phyloP scores from a whole-genome alignment of 1,284 basidiomycete genomes.

The Schizophyllum amplum region DNA sequence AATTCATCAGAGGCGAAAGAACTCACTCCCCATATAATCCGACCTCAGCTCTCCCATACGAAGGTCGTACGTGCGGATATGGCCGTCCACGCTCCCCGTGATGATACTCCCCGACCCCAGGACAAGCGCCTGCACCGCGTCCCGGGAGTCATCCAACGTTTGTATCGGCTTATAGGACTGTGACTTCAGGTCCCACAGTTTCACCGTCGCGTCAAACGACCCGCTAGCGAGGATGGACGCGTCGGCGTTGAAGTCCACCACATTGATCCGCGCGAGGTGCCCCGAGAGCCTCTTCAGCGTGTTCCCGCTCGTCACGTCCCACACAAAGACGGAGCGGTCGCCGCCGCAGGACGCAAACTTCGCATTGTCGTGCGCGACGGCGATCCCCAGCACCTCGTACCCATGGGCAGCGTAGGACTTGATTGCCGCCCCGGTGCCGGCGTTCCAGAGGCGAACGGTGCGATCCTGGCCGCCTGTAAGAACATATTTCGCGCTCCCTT shows the following conservation, averaged over 20 bases:
- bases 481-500: slow-evolving; percentile 80
- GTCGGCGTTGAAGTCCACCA: slow-evolving; percentile 85
- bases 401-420: slow-evolving; percentile 88
- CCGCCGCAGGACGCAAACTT: slow-evolving; percentile 92
- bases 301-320: slow-evolving; percentile 88
- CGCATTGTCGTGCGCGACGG: slow-evolving; percentile 90
- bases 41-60: slow-evolving; percentile 83
- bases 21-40: slow-evolving; percentile 86
- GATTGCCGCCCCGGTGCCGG: slow-evolving; percentile 75
- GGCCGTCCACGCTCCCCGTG: slow-evolving; percentile 86
- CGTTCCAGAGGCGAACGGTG: slow-evolving; percentile 88
- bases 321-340: slow-evolving; percentile 87
- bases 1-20: not conserved
- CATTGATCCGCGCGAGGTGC: slow-evolving; percentile 86
- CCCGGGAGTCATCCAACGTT: slow-evolving; percentile 82
- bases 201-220: slow-evolving; percentile 82
- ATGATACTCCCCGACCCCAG: slow-evolving; percentile 59
- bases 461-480: slow-evolving; percentile 91
- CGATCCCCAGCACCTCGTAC: slow-evolving; percentile 88
- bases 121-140: slow-evolving; percentile 80
- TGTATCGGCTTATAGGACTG: slow-evolving; percentile 84
- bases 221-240: slow-evolving; percentile 81
- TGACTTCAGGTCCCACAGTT: slow-evolving; percentile 87
- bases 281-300: slow-evolving; percentile 79
- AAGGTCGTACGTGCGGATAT: slow-evolving; percentile 88